Evolutionary conservation across 1,139 yeast genomes (phyloP).

Genomic region (Hansenula lynferdii): DNA sequence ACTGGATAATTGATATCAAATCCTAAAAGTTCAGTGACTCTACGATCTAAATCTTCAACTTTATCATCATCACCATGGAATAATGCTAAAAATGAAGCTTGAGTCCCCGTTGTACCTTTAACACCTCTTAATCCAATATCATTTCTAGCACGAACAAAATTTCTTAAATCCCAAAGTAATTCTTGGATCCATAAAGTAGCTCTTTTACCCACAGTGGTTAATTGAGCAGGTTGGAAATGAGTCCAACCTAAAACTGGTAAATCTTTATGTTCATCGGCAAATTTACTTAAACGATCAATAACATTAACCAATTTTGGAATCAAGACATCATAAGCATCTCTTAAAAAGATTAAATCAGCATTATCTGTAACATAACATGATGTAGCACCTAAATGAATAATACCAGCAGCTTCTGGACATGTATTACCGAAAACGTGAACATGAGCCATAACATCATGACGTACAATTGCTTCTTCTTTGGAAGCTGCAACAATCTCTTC

Average conservation of each 20-base stretch:
- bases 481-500: slow-evolving; percentile 88
- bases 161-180: slow-evolving; percentile 95
- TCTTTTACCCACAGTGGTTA: slow-evolving; percentile 98
- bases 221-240: slow-evolving; percentile 99
- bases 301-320: slow-evolving; percentile 96
- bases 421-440: slow-evolving; percentile 92
- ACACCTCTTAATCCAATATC: slow-evolving; percentile 97
- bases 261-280: slow-evolving; percentile 90
- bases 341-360: slow-evolving; percentile 92
- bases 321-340: slow-evolving; percentile 91
- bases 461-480: slow-evolving; percentile 92
- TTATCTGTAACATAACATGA: slow-evolving; percentile 97
- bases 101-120: slow-evolving; percentile 99
- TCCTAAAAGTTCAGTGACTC: slow-evolving; percentile 89
- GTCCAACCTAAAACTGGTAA: slow-evolving; percentile 99
- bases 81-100: slow-evolving; percentile 89
- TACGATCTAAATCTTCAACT: slow-evolving; percentile 87
- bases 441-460: slow-evolving; percentile 99
- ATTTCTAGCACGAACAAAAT: slow-evolving; percentile 92
- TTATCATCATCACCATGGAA: slow-evolving; percentile 97
- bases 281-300: slow-evolving; percentile 80
- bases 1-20: slow-evolving; percentile 95
- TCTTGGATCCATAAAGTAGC: slow-evolving; percentile 98
- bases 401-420: slow-evolving; percentile 96
- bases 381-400: slow-evolving; percentile 97